Conservation (phyloP, 768 basidiomycete species). For the Serpula lacrymans region DNA sequence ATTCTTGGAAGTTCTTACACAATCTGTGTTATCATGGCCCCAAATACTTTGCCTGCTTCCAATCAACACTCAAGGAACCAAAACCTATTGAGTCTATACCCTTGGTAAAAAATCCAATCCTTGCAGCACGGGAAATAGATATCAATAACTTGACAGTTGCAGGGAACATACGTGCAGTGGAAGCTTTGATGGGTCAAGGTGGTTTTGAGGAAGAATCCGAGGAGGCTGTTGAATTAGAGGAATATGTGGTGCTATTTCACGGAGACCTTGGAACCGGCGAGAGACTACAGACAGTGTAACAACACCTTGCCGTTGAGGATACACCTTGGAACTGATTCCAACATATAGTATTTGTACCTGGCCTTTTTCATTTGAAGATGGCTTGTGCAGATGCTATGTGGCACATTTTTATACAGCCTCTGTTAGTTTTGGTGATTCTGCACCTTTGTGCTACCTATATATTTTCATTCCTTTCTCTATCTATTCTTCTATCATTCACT, state of each 20-base stretch:
- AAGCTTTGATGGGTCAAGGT: neutral
- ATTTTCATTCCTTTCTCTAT: too few species aligned
- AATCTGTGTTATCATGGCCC: slow-evolving; percentile 12
- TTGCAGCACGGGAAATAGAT: slow-evolving; percentile 18
- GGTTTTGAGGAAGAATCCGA: neutral
- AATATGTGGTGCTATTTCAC: slow-evolving; percentile 17
- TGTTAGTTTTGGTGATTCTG: too few species aligned
- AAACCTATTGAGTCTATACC: slow-evolving; percentile 24
- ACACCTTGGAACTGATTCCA: too few species aligned
- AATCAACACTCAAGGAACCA: slow-evolving; percentile 13
- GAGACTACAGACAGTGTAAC: slow-evolving; percentile 9
- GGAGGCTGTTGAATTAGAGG: slow-evolving; percentile 6
- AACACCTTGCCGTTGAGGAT: too few species aligned
- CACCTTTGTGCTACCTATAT: too few species aligned
- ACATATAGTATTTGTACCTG: too few species aligned
- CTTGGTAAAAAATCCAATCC: slow-evolving; percentile 12
- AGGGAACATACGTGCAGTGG: slow-evolving; percentile 14
- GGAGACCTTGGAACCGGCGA: slow-evolving; percentile 29
- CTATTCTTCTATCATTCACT: too few species aligned
- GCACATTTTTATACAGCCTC: too few species aligned
- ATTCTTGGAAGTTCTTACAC: slow-evolving; percentile 10
- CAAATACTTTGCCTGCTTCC: slow-evolving; percentile 15
- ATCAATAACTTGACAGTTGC: slow-evolving; percentile 16
- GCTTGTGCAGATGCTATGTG: too few species aligned
- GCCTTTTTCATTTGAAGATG: too few species aligned